Base-by-base conservation (phyloP, 768 basidiomycete genomes). In the Tylopilus plumbeoviolaceoides region DNA sequence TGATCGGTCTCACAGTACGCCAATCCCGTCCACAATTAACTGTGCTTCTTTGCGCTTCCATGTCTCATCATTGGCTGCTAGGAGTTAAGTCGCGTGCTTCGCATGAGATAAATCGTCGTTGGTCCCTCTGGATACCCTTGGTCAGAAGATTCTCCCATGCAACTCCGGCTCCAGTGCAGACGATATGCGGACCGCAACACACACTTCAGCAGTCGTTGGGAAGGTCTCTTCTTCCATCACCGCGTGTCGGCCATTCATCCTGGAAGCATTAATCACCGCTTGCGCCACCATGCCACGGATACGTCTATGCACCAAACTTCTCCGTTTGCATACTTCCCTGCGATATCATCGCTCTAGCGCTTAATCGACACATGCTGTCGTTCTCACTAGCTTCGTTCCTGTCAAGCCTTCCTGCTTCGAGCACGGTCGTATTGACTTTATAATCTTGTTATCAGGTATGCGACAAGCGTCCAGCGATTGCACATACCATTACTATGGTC, bases 221-320 rank as follows among this genome's bases (percentile, higher is more conserved):
- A 64, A 57, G 47, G 44, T 8, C 53, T 49, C 51, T 64, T 51
- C 49, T 58, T 57, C 59, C 59, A 54, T 55, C 52, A 53, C 61
- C 58, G 63, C 62, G 56, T 53, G 59, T 52, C 53, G 59, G 43
- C 55, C 56, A 56, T 64, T 58, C 52, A 54, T 53, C 54, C 60
- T 65, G 54, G 61, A 65, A 60, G 55, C 41, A 42, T 68, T 63
- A 60, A 68, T 70, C 66, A 58, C 66, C 56, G 52, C 57, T 50
- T 17, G 67, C 60, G 68, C 65, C 65, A 62, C 67, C 56, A 58
- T 50, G 40, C 50, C 50, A 60, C 55, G 57, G 59, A 51, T 53
- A 49, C 50, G 28, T 64, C 59, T 18, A 57, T 46, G 49, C 33
- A 55, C 48, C 35, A 52, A 44, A 28, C 63, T 59, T 65, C 65